Evolutionary conservation across 208 protist genomes (phyloP).

Genomic region (Crithidia expoeki): DNA sequence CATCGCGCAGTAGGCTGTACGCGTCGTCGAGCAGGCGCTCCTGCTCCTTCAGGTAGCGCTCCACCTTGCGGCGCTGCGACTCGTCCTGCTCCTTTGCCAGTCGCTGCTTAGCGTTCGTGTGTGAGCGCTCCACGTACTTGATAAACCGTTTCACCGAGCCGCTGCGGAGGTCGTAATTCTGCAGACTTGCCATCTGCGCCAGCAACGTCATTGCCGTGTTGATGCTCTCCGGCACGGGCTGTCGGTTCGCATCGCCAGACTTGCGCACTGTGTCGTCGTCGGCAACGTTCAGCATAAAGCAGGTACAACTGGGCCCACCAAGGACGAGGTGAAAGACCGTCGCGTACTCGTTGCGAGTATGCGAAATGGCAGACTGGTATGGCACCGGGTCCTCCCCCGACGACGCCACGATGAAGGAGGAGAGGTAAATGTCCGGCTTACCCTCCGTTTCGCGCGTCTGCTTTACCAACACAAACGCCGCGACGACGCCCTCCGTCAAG

Average conservation of each 20-base stretch:
- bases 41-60: conserved; percentile 69
- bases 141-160: conserved; percentile 82
- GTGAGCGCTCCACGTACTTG: conserved; percentile 61
- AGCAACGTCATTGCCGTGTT: conserved; percentile 50
- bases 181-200: conserved; percentile 41
- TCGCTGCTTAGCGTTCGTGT: conserved; percentile 45
- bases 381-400: conserved; percentile 55
- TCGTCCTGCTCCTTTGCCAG: conserved; percentile 49
- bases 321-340: conserved; percentile 76
- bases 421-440: conserved; percentile 71
- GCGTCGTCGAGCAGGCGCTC: conserved; percentile 49
- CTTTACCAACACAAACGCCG: conserved; percentile 60
- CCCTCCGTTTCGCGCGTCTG: conserved; percentile 56
- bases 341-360: conserved; percentile 54
- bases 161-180: conserved; percentile 78
- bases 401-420: conserved; percentile 66
- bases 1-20: conserved; percentile 55
- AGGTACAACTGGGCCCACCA: conserved; percentile 66
- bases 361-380: conserved; percentile 53
- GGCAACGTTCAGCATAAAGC: conserved; percentile 72
- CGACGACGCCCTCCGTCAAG: conserved; percentile 52
- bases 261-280: conserved; percentile 47
- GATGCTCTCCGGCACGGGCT: conserved; percentile 50
- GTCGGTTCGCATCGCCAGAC: conserved; percentile 30
- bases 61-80: conserved; percentile 44